Percentiles rank a stretch among this genome's conserved stretches.
phyloP scores from a whole-genome alignment of 257 asterid genomes.

The Anisodus acutangulus region DNA sequence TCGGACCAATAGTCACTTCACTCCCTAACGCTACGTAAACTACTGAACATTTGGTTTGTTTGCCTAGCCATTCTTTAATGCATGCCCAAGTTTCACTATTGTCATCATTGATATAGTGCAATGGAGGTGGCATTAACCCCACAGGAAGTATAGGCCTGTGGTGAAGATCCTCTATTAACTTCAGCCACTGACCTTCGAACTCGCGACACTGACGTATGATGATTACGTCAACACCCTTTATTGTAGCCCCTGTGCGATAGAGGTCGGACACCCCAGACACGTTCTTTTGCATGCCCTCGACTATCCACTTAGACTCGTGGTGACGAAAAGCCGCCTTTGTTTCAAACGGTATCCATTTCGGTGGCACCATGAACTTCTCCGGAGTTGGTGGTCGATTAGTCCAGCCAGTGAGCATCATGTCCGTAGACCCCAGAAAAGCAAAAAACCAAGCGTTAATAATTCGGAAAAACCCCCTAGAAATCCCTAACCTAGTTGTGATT shows the following conservation, averaged over 20 bases:
- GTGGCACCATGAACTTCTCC: conserved; percentile 32
- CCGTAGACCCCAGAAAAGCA: conserved; percentile 33
- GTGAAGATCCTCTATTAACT: conserved; percentile 35
- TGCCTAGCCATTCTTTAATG: conserved; percentile 32
- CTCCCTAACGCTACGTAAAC: conserved; percentile 43
- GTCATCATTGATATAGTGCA: not conserved
- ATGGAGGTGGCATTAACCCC: conserved; percentile 36
- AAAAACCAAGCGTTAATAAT: conserved; percentile 25
- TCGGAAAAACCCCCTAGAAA: conserved; percentile 32
- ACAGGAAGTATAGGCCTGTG: conserved; percentile 37
- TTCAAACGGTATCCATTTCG: conserved; percentile 44
- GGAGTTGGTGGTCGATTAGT: conserved; percentile 28
- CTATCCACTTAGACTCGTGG: conserved; percentile 30
- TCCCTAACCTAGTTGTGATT: conserved; percentile 32
- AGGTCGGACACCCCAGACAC: conserved; percentile 26
- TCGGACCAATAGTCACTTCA: conserved; percentile 35
- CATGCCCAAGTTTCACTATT: conserved; percentile 28
- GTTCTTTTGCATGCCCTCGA: not conserved
- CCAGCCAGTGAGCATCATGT: conserved; percentile 25
- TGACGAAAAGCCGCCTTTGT: conserved; percentile 36
- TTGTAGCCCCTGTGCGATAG: not conserved
- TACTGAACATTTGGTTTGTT: conserved; percentile 30
- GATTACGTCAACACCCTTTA: conserved; percentile 29
- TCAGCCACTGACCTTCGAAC: conserved; percentile 41
- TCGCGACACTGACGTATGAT: conserved; percentile 31